Evolutionary conservation across 1,284 basidiomycete species (phyloP), one percentile per base, ranked within the genome.

Genomic region (Leccinum holopus): DNA sequence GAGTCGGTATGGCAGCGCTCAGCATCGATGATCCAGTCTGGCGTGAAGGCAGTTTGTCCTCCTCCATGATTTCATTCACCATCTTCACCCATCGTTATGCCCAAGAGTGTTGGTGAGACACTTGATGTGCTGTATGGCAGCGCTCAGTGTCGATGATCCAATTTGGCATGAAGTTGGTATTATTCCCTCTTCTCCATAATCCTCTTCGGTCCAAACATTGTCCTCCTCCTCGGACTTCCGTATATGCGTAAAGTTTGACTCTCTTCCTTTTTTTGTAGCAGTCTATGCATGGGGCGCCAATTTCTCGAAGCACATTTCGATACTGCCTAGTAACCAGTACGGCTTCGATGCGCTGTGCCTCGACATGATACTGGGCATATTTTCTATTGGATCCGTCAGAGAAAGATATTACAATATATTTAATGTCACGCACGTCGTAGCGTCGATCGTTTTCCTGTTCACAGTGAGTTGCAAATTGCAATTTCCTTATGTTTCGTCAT

Each of bases 201-300:
- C n/a, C n/a, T n/a, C n/a, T n/a, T n/a, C n/a, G n/a, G n/a, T n/a
- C n/a, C n/a, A n/a, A n/a, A n/a, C n/a, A n/a, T n/a, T n/a, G n/a
- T n/a, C n/a, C n/a, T n/a, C n/a, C n/a, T n/a, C n/a, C n/a, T n/a
- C n/a, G n/a, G n/a, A n/a, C n/a, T n/a, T n/a, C n/a, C n/a, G 6
- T 25, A 11, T 44, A 7, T 55, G 52, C 1, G 2, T 1, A 1
- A 1, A 30, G 1, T 55, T 18, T 65, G n/a, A 59, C 44, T 3
- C 35, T 47, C 32, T 57, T 35, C n/a, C n/a, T 47, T 21, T 12
- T 39, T 47, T 47, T 47, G 5, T 11, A 6, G 28, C 52, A 90
- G 88, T 89, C 65, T 89, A 88, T 67, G 70, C 78, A 61, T 91
- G 87, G 86, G 77, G 80, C 39, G 82, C 81, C 5, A 80, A 69